Conservation (phyloP, 352 stramenopile genomes). For the Globisporangium takayamanum region DNA sequence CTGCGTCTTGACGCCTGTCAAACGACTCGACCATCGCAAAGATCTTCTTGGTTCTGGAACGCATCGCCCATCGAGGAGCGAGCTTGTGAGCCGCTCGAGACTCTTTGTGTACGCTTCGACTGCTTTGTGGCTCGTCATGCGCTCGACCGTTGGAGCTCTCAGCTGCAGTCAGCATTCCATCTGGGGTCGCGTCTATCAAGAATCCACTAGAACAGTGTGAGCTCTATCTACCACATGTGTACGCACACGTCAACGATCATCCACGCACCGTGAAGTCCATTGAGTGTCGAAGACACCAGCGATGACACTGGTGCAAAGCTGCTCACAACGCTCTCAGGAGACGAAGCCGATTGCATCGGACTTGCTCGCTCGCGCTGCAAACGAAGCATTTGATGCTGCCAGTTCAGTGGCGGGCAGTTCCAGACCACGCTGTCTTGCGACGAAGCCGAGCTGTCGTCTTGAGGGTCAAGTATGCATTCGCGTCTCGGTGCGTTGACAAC, state of each 20-base stretch:
- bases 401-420: conserved; percentile 27
- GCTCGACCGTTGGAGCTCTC: too few species aligned
- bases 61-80: too few species aligned
- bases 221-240: background rate
- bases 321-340: background rate
- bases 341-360: background rate
- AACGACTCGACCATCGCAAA: background rate
- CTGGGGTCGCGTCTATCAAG: background rate
- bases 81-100: too few species aligned
- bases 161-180: background rate
- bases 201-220: background rate
- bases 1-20: background rate
- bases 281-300: background rate
- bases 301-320: background rate
- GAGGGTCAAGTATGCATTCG: background rate
- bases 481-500: background rate
- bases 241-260: background rate
- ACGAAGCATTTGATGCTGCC: conserved; percentile 30
- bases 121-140: too few species aligned
- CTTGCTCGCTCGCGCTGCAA: conserved; percentile 9
- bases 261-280: background rate
- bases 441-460: conserved; percentile 13
- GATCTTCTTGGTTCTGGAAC: too few species aligned
- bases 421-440: conserved; percentile 36
- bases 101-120: too few species aligned